phyloP scores from a whole-genome alignment of 139 green algal genomes.

The Chlorella sp. region DNA sequence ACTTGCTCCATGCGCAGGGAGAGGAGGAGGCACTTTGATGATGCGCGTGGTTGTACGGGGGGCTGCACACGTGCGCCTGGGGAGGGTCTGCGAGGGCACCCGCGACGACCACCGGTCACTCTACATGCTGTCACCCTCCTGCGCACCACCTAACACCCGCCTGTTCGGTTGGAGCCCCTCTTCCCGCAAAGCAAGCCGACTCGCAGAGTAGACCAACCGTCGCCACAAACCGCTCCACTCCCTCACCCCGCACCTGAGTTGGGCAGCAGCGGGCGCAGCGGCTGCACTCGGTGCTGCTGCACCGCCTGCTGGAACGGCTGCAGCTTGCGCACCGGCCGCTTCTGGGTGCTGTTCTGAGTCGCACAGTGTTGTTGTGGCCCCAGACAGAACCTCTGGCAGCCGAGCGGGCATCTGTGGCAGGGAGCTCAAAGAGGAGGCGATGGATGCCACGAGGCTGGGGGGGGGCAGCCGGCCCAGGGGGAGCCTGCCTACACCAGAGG shows the following conservation, averaged over 20 bases:
- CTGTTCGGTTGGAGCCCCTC: too few relatives aligned
- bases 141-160: too few relatives aligned
- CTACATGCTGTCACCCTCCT: too few relatives aligned
- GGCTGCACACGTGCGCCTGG: too few relatives aligned
- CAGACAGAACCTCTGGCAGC: slow-evolving; percentile 12
- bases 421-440: background rate
- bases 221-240: too few relatives aligned
- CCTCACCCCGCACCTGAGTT: slow-evolving; percentile 16
- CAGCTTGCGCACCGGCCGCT: slow-evolving; percentile 20
- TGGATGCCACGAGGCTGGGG: background rate
- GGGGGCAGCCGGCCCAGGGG: too few relatives aligned
- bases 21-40: background rate
- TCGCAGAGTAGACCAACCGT: too few relatives aligned
- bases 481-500: too few relatives aligned
- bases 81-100: too few relatives aligned
- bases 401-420: slow-evolving; percentile 27
- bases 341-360: slow-evolving; percentile 10
- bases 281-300: slow-evolving; percentile 34
- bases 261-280: slow-evolving; percentile 63
- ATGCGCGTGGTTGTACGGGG: too few relatives aligned
- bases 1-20: background rate
- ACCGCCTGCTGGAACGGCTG: slow-evolving; percentile 31
- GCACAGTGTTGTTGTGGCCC: slow-evolving; percentile 17
- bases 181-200: too few relatives aligned
- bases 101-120: too few relatives aligned